Percentiles rank a stretch among this genome's conserved stretches.
Conservation (phyloP, 148 eudicot species). For the Vaccinium myrtillus region DNA sequence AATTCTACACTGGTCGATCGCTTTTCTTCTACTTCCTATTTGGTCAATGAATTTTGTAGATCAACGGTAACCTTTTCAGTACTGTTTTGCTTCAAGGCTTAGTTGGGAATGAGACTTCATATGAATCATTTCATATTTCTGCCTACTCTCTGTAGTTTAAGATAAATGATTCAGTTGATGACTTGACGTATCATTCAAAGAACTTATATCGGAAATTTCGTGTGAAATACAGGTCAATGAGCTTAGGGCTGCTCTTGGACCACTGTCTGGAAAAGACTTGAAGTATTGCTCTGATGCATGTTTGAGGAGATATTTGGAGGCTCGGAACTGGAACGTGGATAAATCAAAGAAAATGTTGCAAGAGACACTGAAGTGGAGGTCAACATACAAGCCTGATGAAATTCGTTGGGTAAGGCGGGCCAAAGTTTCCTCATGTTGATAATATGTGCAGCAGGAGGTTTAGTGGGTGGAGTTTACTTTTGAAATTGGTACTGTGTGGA, state of each 20-base stretch:
- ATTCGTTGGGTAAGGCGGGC: constrained; percentile 56
- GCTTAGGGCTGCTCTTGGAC: constrained; percentile 58
- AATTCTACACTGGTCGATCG: neutral
- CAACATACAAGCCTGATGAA: constrained; percentile 63
- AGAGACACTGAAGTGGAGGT: constrained; percentile 62
- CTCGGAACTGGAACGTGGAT: constrained; percentile 64
- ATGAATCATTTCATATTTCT: neutral
- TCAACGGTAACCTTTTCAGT: neutral
- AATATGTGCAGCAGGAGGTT: neutral
- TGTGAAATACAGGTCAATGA: constrained; percentile 40
- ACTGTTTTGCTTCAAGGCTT: neutral
- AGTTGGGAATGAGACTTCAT: neutral
- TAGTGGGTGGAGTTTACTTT: neutral
- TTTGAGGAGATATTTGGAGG: constrained; percentile 61
- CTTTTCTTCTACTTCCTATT: neutral
- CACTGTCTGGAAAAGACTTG: constrained; percentile 45
- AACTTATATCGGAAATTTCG: neutral
- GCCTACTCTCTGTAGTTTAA: neutral
- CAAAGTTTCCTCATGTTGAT: neutral
- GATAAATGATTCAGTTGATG: neutral
- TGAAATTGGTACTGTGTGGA: neutral
- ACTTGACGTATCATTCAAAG: neutral
- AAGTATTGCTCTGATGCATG: constrained; percentile 56
- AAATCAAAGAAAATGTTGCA: constrained; percentile 71
- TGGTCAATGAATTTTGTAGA: neutral